Conservation (phyloP, 2,329 filamentous ascomycete genomes). For the Blastomyces gilchristii region DNA sequence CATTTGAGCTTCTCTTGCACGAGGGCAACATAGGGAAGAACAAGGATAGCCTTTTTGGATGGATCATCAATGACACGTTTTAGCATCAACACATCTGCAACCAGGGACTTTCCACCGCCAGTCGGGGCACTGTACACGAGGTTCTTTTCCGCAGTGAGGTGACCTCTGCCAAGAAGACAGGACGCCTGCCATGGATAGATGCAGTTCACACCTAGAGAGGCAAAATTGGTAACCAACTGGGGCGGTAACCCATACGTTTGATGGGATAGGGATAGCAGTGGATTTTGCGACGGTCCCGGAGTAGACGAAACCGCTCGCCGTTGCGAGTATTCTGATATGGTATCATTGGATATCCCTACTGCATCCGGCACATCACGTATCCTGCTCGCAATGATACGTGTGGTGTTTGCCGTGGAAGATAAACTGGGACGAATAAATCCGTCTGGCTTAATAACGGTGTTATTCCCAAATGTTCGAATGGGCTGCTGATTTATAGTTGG, state of each 20-base stretch:
- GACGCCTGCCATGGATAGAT: slow-evolving; percentile 75
- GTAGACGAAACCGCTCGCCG: slow-evolving; percentile 29
- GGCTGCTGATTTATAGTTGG: slow-evolving; percentile 2
- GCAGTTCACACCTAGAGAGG: slow-evolving; percentile 54
- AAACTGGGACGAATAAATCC: slow-evolving; percentile 3
- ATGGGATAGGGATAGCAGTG: slow-evolving; percentile 51
- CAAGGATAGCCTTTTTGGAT: slow-evolving; percentile 57
- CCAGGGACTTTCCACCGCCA: slow-evolving; percentile 66
- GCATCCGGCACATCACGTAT: slow-evolving; percentile 23
- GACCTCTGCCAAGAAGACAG: slow-evolving; percentile 57
- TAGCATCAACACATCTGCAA: slow-evolving; percentile 62
- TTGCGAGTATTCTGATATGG: slow-evolving; percentile 48
- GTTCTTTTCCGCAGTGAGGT: slow-evolving; percentile 56
- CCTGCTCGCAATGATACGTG: slow-evolving; percentile 33
- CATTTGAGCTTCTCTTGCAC: slow-evolving; percentile 74
- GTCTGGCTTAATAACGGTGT: neutral
- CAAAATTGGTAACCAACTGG: slow-evolving; percentile 54
- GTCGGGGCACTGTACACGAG: slow-evolving; percentile 73
- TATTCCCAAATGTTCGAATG: neutral
- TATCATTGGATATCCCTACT: slow-evolving; percentile 12
- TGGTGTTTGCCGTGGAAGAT: slow-evolving; percentile 7
- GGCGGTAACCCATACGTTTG: slow-evolving; percentile 52
- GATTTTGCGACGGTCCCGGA: slow-evolving; percentile 32
- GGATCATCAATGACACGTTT: slow-evolving; percentile 57
- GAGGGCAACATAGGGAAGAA: slow-evolving; percentile 67